phyloP scores from a whole-genome alignment of 1,284 basidiomycete genomes.

The Anthracocystis walkeri region DNA sequence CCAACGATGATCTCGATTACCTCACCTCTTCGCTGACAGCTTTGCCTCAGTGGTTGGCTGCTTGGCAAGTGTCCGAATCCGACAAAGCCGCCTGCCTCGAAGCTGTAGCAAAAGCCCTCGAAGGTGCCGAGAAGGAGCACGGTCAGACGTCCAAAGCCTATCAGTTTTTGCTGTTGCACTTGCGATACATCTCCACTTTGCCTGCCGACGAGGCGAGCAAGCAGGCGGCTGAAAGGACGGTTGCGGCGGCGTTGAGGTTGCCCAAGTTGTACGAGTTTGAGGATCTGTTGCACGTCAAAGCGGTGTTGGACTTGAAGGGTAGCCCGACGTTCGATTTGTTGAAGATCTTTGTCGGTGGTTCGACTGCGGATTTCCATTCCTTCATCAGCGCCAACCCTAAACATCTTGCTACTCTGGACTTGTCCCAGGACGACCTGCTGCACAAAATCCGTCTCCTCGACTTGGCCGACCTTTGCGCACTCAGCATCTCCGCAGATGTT shows the following conservation, averaged over 20 bases:
- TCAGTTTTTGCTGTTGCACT: constrained; percentile 61
- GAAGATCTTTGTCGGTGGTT: constrained; percentile 63
- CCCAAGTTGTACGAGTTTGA: constrained; percentile 67
- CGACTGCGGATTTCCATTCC: constrained; percentile 41
- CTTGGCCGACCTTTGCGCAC: constrained; percentile 63
- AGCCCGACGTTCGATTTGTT: constrained; percentile 56
- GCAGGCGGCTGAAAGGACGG: constrained; percentile 53
- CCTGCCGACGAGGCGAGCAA: constrained; percentile 16
- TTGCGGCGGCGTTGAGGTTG: constrained; percentile 62
- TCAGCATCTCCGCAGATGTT: constrained; percentile 61
- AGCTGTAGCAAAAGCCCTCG: constrained; percentile 56
- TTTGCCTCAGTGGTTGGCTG: constrained; percentile 63
- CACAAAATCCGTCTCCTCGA: constrained; percentile 67
- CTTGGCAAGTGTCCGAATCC: constrained; percentile 57
- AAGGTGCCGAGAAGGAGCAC: constrained; percentile 54
- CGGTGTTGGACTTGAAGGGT: constrained; percentile 51
- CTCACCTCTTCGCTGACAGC: constrained; percentile 53
- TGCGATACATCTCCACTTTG: constrained; percentile 59
- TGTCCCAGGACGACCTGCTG: constrained; percentile 44
- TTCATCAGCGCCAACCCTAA: constrained; percentile 37
- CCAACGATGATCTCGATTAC: constrained; percentile 66
- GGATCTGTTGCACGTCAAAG: constrained; percentile 56
- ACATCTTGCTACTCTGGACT: constrained; percentile 45
- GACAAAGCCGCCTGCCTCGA: constrained; percentile 58
- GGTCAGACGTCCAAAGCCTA: constrained; percentile 56